Percentiles rank a stretch among this genome's conserved stretches.
Evolutionary conservation across 139 green algal genomes (phyloP).

Genomic region (Yamagishiella unicocca): DNA sequence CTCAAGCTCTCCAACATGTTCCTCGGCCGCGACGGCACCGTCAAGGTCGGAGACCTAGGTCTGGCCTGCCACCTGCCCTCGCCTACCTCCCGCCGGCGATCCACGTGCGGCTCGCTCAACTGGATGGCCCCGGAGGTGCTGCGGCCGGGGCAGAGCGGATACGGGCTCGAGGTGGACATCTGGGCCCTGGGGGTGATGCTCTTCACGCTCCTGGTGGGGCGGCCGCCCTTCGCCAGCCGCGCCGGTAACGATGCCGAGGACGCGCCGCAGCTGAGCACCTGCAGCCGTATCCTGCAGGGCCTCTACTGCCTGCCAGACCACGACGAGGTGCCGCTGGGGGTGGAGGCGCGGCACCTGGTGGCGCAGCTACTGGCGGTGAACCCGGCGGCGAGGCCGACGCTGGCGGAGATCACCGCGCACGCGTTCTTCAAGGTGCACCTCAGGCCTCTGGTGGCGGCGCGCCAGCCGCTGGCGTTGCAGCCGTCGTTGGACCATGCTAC

Average conservation of each 20-base stretch:
- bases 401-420: neutral
- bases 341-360: neutral
- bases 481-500: neutral
- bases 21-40: conserved; percentile 26
- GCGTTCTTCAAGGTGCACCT: conserved; percentile 14
- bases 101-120: conserved; percentile 41
- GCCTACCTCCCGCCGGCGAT: neutral
- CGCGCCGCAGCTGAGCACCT: neutral
- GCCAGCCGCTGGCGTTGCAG: neutral
- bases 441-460: neutral
- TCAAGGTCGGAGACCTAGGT: conserved; percentile 41
- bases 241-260: neutral
- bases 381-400: neutral
- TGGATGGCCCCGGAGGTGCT: conserved; percentile 48
- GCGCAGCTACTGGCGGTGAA: conserved; percentile 26
- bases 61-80: conserved; percentile 34
- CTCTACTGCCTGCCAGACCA: neutral
- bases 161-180: conserved; percentile 35
- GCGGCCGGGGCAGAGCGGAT: neutral
- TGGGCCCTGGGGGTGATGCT: conserved; percentile 39
- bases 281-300: conserved; percentile 2
- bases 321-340: neutral
- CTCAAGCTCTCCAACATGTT: conserved; percentile 47
- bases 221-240: neutral
- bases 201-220: conserved; percentile 36